Evolutionary conservation across 2,329 filamentous ascomycete genomes (phyloP).

Genomic region (Fusarium sp.): DNA sequence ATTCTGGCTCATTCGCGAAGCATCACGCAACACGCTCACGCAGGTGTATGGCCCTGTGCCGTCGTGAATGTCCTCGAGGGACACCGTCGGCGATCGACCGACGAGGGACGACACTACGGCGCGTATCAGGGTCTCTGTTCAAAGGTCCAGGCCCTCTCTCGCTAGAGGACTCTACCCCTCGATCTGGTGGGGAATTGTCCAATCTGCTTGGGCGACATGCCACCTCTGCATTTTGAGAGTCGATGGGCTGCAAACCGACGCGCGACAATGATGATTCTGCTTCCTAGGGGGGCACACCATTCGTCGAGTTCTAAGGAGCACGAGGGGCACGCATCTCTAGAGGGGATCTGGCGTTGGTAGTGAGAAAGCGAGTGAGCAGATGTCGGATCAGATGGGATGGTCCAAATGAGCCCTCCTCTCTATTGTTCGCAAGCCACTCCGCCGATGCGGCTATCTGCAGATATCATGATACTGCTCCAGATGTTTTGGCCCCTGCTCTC

Average conservation of each 20-base stretch:
- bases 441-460: slow-evolving; percentile 34
- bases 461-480: slow-evolving; percentile 30
- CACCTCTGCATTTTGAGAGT: slow-evolving; percentile 38
- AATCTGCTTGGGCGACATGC: slow-evolving; percentile 42
- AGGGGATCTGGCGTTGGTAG: slow-evolving; percentile 16
- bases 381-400: slow-evolving; percentile 21
- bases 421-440: slow-evolving; percentile 24
- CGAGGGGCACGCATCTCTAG: slow-evolving; percentile 7
- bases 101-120: slow-evolving; percentile 8
- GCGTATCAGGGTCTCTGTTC: slow-evolving; percentile 16
- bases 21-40: slow-evolving; percentile 5
- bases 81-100: slow-evolving; percentile 26
- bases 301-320: slow-evolving; percentile 16
- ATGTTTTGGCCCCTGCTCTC: slow-evolving; percentile 14
- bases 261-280: slow-evolving; percentile 18
- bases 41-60: slow-evolving; percentile 5
- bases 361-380: slow-evolving; percentile 27
- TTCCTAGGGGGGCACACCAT: slow-evolving; percentile 1
- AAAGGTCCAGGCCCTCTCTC: slow-evolving; percentile 10
- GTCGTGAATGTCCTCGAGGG: slow-evolving; percentile 4
- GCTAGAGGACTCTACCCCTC: slow-evolving; percentile 34
- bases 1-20: slow-evolving; percentile 14
- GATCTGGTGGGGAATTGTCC: slow-evolving; percentile 45
- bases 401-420: slow-evolving; percentile 11
- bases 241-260: slow-evolving; percentile 21